Conservation (phyloP, 2,329 filamentous ascomycete species). For the Periglandula ipomoeae region DNA sequence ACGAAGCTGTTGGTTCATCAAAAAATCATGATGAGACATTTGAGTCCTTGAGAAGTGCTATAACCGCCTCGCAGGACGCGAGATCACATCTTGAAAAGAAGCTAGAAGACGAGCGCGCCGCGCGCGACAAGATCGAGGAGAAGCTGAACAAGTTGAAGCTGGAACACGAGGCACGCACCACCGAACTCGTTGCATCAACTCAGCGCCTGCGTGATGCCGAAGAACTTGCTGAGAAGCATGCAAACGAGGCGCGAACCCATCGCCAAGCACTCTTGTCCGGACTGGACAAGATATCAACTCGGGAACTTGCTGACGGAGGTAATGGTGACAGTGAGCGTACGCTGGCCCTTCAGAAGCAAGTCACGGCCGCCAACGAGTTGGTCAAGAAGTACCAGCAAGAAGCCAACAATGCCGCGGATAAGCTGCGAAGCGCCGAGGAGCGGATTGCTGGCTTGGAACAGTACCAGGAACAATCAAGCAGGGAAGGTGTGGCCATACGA, state of each 20-base stretch:
- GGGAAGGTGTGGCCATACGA: constrained; percentile 82
- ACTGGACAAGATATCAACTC: constrained; percentile 61
- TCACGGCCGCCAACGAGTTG: constrained; percentile 66
- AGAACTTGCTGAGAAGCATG: constrained; percentile 78
- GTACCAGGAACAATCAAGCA: constrained; percentile 93
- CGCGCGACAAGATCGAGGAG: constrained; percentile 64
- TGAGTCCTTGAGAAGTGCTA: constrained; percentile 64
- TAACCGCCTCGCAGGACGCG: constrained; percentile 71
- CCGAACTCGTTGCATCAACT: constrained; percentile 66
- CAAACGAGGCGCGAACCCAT: constrained; percentile 78
- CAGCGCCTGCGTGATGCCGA: constrained; percentile 77
- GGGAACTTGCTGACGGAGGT: constrained; percentile 37
- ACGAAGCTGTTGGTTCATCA: constrained; percentile 56
- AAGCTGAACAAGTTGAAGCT: constrained; percentile 68
- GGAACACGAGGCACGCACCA: constrained; percentile 72
- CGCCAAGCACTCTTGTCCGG: constrained; percentile 74
- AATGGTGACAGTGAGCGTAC: constrained; percentile 57
- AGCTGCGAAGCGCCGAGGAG: constrained; percentile 86
- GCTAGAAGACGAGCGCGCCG: constrained; percentile 71
- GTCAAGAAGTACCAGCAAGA: constrained; percentile 85
- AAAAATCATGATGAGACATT: constrained; percentile 65
- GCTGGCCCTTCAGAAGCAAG: constrained; percentile 66
- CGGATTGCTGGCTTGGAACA: constrained; percentile 92
- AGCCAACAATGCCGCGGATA: constrained; percentile 78
- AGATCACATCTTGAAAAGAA: constrained; percentile 68